Base-by-base conservation (phyloP, 805 yeast species). In the Starmera quercuum region DNA sequence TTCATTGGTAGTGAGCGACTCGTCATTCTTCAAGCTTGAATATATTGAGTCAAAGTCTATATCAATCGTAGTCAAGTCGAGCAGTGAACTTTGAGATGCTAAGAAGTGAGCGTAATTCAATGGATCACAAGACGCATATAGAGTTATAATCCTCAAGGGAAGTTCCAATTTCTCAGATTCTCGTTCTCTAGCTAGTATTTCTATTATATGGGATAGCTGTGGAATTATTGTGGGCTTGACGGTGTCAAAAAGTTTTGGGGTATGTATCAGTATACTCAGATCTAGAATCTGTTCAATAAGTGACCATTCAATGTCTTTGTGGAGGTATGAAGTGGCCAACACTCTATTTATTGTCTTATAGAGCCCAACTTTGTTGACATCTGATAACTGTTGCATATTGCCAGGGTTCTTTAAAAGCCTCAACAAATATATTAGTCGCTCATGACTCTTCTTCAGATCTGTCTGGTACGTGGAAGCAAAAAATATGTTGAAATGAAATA, bases 401-500 rank as follows among this genome's bases (percentile, higher is more conserved):
- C 10, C 13, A n/a, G 13, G 6, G 5, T 25, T 9, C 13, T 25
- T 25, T 11, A 25, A 14, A 25, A 11, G 8, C 13, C 15, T 25
- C 7, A 22, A 38, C 13, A 32, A 34, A 33, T 37, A 42, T 20
- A 18, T 15, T 8, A 33, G n/a, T 6, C 40, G 33, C 7, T 11
- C 15, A 8, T 14, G 8, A 11, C 15, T 13, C 13, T 25, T 5
- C 13, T 5, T 5, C 4, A 29, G 6, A 21, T 44, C 47, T 6
- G 27, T 34, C 32, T 20, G 44, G 41, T 31, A 46, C 24, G 34
- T 46, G 19, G 36, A 42, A 18, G 35, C 39, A 35, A 39, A 63
- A 57, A 59, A 64, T 47, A 28, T 47, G 40, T 32, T 53, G 47
- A 50, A 63, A 30, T 49, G 56, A 18, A 35, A 47, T 27, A 52